Percentiles rank a stretch among this genome's conserved stretches.
These are phyloP conservation scores for Nicotiana tomentosiformis DNA, from an alignment of 257 asterid genomes.

Conservation along the genomic window DNA sequence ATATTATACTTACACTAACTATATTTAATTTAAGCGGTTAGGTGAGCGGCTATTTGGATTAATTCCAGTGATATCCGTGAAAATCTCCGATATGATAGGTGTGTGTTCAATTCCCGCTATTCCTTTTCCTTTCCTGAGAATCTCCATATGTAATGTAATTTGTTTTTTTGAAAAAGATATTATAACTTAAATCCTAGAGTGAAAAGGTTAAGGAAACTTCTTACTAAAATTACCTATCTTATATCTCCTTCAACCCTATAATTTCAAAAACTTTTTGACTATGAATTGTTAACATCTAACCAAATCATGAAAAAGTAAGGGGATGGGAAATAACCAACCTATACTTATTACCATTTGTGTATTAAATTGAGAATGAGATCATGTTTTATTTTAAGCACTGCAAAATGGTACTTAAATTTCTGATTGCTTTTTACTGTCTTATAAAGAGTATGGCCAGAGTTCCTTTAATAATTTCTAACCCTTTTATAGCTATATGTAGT, in stretches of 20 bases:
- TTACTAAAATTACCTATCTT: too few relatives aligned
- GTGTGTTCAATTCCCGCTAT: neutral
- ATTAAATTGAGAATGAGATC: slow-evolving; percentile 9
- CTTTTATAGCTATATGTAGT: slow-evolving; percentile 20
- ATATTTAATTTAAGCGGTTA: too few relatives aligned
- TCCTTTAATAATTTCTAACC: neutral
- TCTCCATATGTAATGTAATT: neutral
- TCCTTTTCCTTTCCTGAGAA: too few relatives aligned
- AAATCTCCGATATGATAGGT: neutral
- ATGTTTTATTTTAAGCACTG: slow-evolving; percentile 15
- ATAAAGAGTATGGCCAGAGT: slow-evolving; percentile 8
- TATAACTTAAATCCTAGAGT: neutral
- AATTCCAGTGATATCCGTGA: neutral
- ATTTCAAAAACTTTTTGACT: neutral
- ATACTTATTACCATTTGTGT: slow-evolving; percentile 33
- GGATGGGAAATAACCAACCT: slow-evolving; percentile 18
- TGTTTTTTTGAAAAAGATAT: neutral
- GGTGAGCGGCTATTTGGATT: too few relatives aligned
- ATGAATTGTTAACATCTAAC: slow-evolving; percentile 41
- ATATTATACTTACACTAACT: too few relatives aligned
- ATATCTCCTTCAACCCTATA: neutral
- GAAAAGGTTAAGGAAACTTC: neutral
- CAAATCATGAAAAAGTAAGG: slow-evolving; percentile 38
- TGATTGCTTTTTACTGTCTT: slow-evolving; percentile 18
- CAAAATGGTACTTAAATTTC: neutral